A percentile compares a stretch with the other conserved stretches of the same genome.
Conservation (phyloP, 805 yeast genomes). For the Yamadazyma tumulicola region DNA sequence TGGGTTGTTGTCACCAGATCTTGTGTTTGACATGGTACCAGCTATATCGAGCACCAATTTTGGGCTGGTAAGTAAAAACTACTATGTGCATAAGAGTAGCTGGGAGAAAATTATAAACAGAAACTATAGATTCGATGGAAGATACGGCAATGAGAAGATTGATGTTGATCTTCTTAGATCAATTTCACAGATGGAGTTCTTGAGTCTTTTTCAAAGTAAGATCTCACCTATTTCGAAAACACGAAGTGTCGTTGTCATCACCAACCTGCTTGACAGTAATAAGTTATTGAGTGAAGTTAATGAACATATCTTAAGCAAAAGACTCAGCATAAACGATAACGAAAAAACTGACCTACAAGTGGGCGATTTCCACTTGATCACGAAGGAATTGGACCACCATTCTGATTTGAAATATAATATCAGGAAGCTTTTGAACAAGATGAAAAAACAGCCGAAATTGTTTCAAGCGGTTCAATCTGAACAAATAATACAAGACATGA, state of each 20-base stretch:
- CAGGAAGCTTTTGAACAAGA: background rate
- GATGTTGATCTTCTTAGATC: slow-evolving; percentile 27
- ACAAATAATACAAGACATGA: background rate
- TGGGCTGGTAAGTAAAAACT: slow-evolving; percentile 13
- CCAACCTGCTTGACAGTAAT: slow-evolving; percentile 1
- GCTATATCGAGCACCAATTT: slow-evolving; percentile 24
- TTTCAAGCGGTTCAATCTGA: background rate
- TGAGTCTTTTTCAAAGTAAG: slow-evolving; percentile 2
- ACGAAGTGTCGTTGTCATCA: slow-evolving; percentile 6
- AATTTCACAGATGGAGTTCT: slow-evolving; percentile 19
- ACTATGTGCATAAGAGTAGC: slow-evolving; percentile 37
- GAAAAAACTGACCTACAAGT: background rate
- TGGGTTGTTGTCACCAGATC: slow-evolving; percentile 16
- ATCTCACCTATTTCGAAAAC: slow-evolving; percentile 8
- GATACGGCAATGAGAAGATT: slow-evolving; percentile 27
- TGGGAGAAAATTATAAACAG: slow-evolving; percentile 50
- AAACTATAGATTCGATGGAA: slow-evolving; percentile 38
- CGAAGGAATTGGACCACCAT: background rate
- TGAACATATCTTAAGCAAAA: background rate
- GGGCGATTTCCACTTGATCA: slow-evolving; percentile 2
- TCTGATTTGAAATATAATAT: background rate
- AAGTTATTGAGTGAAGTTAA: background rate
- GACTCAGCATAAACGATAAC: slow-evolving; percentile 1
- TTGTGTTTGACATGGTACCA: slow-evolving; percentile 23
- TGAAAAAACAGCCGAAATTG: background rate